Percentiles rank a stretch among this genome's conserved stretches.
These are phyloP conservation scores for Phytophthora hibernalis DNA, from an alignment of 352 stramenopile genomes.

Conservation along the genomic window DNA sequence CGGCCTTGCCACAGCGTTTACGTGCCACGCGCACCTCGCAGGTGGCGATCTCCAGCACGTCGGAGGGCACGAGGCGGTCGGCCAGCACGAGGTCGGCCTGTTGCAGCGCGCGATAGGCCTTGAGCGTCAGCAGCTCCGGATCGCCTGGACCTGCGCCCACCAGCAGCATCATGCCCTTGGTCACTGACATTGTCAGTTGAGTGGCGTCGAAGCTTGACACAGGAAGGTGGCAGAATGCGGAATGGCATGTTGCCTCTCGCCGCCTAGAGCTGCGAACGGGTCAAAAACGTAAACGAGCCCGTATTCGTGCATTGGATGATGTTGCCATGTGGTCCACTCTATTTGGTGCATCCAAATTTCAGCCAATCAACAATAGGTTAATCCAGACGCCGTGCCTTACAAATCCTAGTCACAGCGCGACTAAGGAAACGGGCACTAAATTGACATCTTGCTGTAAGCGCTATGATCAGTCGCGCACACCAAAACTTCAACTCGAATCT, in stretches of 20 bases:
- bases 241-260: slow-evolving; percentile 17
- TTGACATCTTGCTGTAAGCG: slow-evolving; percentile 4
- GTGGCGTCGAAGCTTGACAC: not conserved
- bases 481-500: slow-evolving; percentile 20
- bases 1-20: slow-evolving; percentile 95
- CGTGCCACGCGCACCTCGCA: slow-evolving; percentile 93
- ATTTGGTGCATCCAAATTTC: not conserved
- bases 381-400: not conserved
- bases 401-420: slow-evolving; percentile 21
- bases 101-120: slow-evolving; percentile 86
- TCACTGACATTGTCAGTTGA: slow-evolving; percentile 11
- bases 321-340: slow-evolving; percentile 15
- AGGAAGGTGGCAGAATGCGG: slow-evolving; percentile 17
- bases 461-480: slow-evolving; percentile 17
- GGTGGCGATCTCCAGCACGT: slow-evolving; percentile 91
- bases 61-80: slow-evolving; percentile 92
- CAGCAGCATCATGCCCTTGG: slow-evolving; percentile 71
- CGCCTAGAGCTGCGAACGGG: not conserved
- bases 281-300: slow-evolving; percentile 27
- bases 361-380: slow-evolving; percentile 1
- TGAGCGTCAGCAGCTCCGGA: slow-evolving; percentile 95
- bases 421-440: slow-evolving; percentile 28
- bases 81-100: slow-evolving; percentile 93
- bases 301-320: slow-evolving; percentile 23
- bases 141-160: slow-evolving; percentile 94